These are phyloP conservation scores for Yueomyces sp. DNA, from an alignment of 805 yeast genomes.

Conservation along the genomic window DNA sequence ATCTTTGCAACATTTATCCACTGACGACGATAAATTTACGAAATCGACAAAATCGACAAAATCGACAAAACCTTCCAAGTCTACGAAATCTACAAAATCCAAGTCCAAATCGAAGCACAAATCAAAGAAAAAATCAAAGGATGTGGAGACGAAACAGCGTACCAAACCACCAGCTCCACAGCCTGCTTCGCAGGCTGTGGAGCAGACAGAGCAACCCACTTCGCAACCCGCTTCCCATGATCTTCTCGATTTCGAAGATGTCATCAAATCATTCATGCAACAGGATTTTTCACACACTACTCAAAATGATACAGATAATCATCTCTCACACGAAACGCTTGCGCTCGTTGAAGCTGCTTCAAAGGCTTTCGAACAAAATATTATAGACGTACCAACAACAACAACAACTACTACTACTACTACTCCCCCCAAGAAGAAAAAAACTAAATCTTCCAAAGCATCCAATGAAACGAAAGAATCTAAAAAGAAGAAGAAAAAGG, in stretches of 20 bases:
- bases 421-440: neutral
- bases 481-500: constrained; percentile 12
- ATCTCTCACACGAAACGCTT: constrained; percentile 13
- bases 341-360: constrained; percentile 23
- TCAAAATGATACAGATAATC: constrained; percentile 1
- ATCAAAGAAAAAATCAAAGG: constrained; percentile 4
- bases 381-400: constrained; percentile 8
- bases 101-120: constrained; percentile 3
- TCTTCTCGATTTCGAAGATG: constrained; percentile 19
- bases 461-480: constrained; percentile 1
- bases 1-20: constrained; percentile 15
- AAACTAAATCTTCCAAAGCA: neutral
- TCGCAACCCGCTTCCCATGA: constrained; percentile 4
- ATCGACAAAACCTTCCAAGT: constrained; percentile 2
- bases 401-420: constrained; percentile 1
- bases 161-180: neutral
- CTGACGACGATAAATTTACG: constrained; percentile 1
- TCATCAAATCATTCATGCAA: constrained; percentile 19
- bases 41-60: constrained; percentile 1
- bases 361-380: constrained; percentile 22
- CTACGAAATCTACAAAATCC: constrained; percentile 6
- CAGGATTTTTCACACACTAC: constrained; percentile 7
- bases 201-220: neutral
- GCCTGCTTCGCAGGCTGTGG: too few relatives aligned
- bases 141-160: neutral